Base-by-base conservation (phyloP, 2,329 filamentous ascomycete species). In the Fusarium annulatum region DNA sequence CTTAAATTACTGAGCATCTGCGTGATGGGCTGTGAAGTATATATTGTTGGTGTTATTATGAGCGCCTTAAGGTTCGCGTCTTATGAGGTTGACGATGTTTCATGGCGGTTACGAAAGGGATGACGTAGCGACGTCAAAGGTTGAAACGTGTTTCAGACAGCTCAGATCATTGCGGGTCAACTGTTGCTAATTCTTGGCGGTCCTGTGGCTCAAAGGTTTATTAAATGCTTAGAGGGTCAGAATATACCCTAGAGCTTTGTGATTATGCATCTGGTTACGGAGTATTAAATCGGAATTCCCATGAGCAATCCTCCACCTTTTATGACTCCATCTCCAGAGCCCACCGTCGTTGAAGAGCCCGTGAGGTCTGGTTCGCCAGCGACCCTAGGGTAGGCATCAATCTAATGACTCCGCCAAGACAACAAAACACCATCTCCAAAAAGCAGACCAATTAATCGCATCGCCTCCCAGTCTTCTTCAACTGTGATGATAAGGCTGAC, bases 301-400 rank as follows among this genome's bases (percentile, higher is more conserved):
- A n/a, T n/a, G n/a, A 19, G 15, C 28, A 49, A 33, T 33, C 3
- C 18, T n/a, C 15, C 28, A 49, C 21, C 18, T 49, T 6, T 3
- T 16, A 16, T 49, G 3, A 33, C 28, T 33, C 15, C 3, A n/a
- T 49, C 15, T 49, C 5, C n/a, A 18, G 28, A 3, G 7, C 8
- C 10, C 10, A 36, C 15, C 15, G 15, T 23, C 5, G 5, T 28
- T 28, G 2, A 19, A n/a, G 9, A 23, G 3, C 16, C 8, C 0
- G 18, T 28, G 11, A 23, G 18, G 12, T 39, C n/a, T 33, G 11
- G 30, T n/a, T 34, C 42, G 43, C 34, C 42, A 33, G 16, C 1
- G n/a, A n/a, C n/a, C 36, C 16, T 41, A 62, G 60, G 60, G 60
- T 60, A 63, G 53, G 61, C 61, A 48, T n/a, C 60, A 58, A 39